phyloP scores from a whole-genome alignment of 2,329 filamentous ascomycete genomes.

The Cladosporium sp. region DNA sequence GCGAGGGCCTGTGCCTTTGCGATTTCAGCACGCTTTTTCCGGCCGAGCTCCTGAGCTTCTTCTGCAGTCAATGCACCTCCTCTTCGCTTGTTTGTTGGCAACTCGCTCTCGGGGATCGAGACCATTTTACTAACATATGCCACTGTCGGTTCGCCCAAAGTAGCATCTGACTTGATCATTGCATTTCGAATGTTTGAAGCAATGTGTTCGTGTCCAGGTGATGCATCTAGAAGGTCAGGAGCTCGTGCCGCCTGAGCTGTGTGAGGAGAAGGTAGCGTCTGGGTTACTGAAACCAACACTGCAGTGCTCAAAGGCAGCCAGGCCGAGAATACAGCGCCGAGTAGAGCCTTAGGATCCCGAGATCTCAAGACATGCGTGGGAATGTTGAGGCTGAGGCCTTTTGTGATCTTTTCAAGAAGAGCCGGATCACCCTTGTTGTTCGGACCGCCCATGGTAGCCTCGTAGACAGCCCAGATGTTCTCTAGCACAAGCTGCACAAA shows the following conservation, averaged over 20 bases:
- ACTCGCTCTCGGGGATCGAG: slow-evolving; percentile 85
- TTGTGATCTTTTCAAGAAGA: slow-evolving; percentile 90
- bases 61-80: slow-evolving; percentile 74
- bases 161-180: slow-evolving; percentile 74
- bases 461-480: slow-evolving; percentile 93
- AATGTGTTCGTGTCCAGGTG: slow-evolving; percentile 71
- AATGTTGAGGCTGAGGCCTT: slow-evolving; percentile 79
- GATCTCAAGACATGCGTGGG: slow-evolving; percentile 81
- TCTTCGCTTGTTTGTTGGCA: slow-evolving; percentile 78
- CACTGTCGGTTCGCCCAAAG: slow-evolving; percentile 70
- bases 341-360: slow-evolving; percentile 74
- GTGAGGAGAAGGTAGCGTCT: slow-evolving; percentile 82
- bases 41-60: slow-evolving; percentile 81
- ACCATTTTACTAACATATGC: slow-evolving; percentile 99
- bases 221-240: slow-evolving; percentile 71
- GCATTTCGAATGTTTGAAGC: slow-evolving; percentile 68
- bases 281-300: slow-evolving; percentile 86
- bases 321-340: slow-evolving; percentile 79
- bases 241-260: slow-evolving; percentile 75
- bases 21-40: slow-evolving; percentile 85
- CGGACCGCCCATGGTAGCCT: slow-evolving; percentile 79
- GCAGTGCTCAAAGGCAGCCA: slow-evolving; percentile 95
- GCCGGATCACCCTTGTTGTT: slow-evolving; percentile 77
- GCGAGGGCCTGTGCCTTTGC: slow-evolving; percentile 68
- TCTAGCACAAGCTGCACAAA: slow-evolving; percentile 96